Conservation (phyloP, 331 rosid species). For the Acacia pycnantha region DNA sequence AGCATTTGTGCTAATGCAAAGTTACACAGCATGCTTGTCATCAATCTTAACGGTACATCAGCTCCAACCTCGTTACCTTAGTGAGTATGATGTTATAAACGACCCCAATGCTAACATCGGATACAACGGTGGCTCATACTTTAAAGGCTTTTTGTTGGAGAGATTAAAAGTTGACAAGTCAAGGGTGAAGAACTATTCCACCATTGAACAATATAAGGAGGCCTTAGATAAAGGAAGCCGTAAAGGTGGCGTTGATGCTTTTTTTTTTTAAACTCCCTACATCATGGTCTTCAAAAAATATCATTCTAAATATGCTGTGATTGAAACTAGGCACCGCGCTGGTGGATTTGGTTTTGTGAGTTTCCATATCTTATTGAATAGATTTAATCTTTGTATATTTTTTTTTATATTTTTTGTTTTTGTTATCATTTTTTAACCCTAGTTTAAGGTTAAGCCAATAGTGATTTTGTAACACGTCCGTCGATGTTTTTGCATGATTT, state of each 20-base stretch:
- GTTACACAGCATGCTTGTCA: neutral
- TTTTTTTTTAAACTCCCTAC: neutral
- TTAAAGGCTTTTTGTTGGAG: neutral
- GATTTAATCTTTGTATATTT: neutral
- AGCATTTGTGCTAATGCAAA: neutral
- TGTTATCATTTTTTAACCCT: too few relatives aligned
- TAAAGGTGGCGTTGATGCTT: constrained; percentile 7
- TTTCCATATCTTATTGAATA: neutral
- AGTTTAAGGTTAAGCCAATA: too few relatives aligned
- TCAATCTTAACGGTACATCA: neutral
- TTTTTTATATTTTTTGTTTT: too few relatives aligned
- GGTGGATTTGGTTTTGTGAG: neutral
- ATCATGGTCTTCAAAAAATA: neutral
- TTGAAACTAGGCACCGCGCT: neutral
- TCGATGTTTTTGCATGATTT: neutral
- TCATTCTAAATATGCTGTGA: neutral
- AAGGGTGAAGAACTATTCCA: neutral
- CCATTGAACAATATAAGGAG: constrained; percentile 12
- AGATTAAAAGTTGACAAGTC: neutral
- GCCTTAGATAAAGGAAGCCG: neutral
- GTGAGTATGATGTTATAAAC: neutral
- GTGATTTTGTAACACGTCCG: neutral
- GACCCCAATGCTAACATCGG: neutral
- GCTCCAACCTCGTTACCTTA: neutral
- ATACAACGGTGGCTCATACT: neutral